A percentile compares a stretch with the other conserved stretches of the same genome.
These are phyloP conservation scores for Penicillium freii DNA, from an alignment of 2,329 filamentous ascomycete genomes.

Conservation along the genomic window DNA sequence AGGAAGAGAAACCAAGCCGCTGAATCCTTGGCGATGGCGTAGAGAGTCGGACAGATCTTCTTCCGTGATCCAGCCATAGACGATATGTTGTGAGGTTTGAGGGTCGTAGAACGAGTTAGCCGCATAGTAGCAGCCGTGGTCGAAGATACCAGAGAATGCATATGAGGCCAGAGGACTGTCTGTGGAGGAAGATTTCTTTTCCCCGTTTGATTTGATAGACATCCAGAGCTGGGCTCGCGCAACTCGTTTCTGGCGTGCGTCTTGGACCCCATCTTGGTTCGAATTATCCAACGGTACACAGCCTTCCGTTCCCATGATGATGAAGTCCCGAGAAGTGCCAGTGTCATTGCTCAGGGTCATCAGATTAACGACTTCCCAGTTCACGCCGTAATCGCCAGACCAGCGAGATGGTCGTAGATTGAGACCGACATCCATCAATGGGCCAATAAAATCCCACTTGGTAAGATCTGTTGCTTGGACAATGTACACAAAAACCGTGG, in stretches of 20 bases:
- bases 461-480: slow-evolving; percentile 42
- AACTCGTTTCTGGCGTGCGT: slow-evolving; percentile 23
- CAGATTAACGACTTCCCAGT: slow-evolving; percentile 54
- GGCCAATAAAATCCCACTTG: slow-evolving; percentile 49
- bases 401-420: slow-evolving; percentile 45
- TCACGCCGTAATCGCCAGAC: slow-evolving; percentile 52
- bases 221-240: slow-evolving; percentile 47
- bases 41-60: slow-evolving; percentile 48
- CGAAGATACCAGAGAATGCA: slow-evolving; percentile 47
- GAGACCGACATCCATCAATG: slow-evolving; percentile 42
- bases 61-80: slow-evolving; percentile 54
- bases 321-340: slow-evolving; percentile 37
- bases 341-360: slow-evolving; percentile 40
- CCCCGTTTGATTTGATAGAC: slow-evolving; percentile 32
- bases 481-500: slow-evolving; percentile 50
- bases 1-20: slow-evolving; percentile 49
- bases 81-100: slow-evolving; percentile 39
- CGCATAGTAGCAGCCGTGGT: slow-evolving; percentile 52
- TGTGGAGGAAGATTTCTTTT: neutral
- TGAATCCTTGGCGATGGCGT: slow-evolving; percentile 51
- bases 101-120: slow-evolving; percentile 52
- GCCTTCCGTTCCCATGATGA: slow-evolving; percentile 51
- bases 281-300: slow-evolving; percentile 21
- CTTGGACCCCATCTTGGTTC: neutral
- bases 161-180: slow-evolving; percentile 32